Conservation (phyloP, 495 filamentous ascomycete species). For the Melanomma pulvis-pyrius region DNA sequence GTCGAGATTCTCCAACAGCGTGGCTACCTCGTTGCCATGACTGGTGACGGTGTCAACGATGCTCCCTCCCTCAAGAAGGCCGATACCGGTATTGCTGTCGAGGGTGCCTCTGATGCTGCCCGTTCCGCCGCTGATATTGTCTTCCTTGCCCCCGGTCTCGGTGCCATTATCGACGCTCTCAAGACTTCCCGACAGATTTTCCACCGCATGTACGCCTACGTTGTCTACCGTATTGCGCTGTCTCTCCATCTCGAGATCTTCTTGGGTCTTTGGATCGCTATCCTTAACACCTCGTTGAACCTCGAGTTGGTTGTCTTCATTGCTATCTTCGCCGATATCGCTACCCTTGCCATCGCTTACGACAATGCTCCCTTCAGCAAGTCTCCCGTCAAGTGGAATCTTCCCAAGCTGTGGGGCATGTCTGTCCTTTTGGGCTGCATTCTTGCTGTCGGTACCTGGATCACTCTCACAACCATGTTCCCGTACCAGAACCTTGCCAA, state of each 20-base stretch:
- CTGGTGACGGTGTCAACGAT: slow-evolving; percentile 97
- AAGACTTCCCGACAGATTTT: slow-evolving; percentile 96
- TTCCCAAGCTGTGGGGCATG: slow-evolving; percentile 91
- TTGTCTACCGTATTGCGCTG: slow-evolving; percentile 92
- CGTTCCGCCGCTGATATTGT: slow-evolving; percentile 93
- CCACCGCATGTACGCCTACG: slow-evolving; percentile 96
- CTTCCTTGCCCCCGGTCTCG: slow-evolving; percentile 83
- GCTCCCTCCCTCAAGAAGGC: slow-evolving; percentile 95
- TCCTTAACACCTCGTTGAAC: slow-evolving; percentile 80
- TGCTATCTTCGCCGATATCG: slow-evolving; percentile 92
- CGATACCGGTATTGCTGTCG: slow-evolving; percentile 90
- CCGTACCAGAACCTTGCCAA: slow-evolving; percentile 40
- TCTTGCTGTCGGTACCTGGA: slow-evolving; percentile 81
- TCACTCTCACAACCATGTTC: slow-evolving; percentile 51
- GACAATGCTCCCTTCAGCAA: slow-evolving; percentile 88
- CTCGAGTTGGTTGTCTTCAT: slow-evolving; percentile 88
- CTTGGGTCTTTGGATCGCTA: slow-evolving; percentile 87
- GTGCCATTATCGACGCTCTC: slow-evolving; percentile 88
- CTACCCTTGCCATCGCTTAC: slow-evolving; percentile 90
- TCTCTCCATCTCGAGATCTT: slow-evolving; percentile 89
- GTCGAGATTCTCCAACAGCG: slow-evolving; percentile 96
- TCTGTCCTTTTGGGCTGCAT: slow-evolving; percentile 79
- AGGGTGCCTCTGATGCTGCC: slow-evolving; percentile 90
- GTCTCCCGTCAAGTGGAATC: slow-evolving; percentile 90
- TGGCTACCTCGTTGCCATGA: slow-evolving; percentile 97